These are phyloP conservation scores for Euphorbia celastroides DNA, from an alignment of 441 rosid genomes.

Conservation along the genomic window DNA sequence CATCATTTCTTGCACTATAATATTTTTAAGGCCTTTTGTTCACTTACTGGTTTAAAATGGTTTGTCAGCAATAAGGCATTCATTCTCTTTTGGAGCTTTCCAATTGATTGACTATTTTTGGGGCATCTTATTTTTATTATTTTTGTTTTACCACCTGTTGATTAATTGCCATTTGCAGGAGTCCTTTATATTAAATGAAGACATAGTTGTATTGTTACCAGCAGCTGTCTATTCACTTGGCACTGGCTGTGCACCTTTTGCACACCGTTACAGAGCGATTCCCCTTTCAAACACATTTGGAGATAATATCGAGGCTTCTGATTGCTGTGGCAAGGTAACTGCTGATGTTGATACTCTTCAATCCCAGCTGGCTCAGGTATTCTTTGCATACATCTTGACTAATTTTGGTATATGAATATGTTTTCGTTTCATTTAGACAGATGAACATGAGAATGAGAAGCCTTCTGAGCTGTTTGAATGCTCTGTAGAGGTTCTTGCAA, in stretches of 20 bases:
- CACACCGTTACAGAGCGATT: slow-evolving; percentile 33
- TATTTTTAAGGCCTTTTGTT: slow-evolving; percentile 1
- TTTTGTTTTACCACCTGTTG: slow-evolving; percentile 4
- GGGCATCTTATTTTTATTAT: slow-evolving; percentile 1
- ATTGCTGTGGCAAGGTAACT: slow-evolving; percentile 47
- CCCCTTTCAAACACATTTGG: slow-evolving; percentile 28
- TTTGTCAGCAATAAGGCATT: not conserved
- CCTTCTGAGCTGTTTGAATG: slow-evolving; percentile 60
- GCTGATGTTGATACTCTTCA: slow-evolving; percentile 18
- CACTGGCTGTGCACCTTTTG: slow-evolving; percentile 62
- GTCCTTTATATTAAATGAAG: slow-evolving; percentile 45
- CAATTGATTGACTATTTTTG: slow-evolving; percentile 37
- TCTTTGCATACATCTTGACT: slow-evolving; percentile 17
- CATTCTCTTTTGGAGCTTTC: slow-evolving; percentile 35
- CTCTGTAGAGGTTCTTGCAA: slow-evolving; percentile 76
- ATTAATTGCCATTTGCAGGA: slow-evolving; percentile 38
- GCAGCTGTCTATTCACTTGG: slow-evolving; percentile 80
- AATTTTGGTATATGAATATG: slow-evolving; percentile 23
- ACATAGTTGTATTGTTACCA: slow-evolving; percentile 59
- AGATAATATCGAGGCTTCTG: slow-evolving; percentile 42
- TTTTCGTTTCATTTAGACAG: slow-evolving; percentile 39
- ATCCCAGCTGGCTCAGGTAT: slow-evolving; percentile 15
- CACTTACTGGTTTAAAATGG: slow-evolving; percentile 5
- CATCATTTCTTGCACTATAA: not conserved
- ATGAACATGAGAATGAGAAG: slow-evolving; percentile 44